These are phyloP conservation scores for Zygoascus flipseniorum DNA, from an alignment of 805 yeast species.

Conservation along the genomic window DNA sequence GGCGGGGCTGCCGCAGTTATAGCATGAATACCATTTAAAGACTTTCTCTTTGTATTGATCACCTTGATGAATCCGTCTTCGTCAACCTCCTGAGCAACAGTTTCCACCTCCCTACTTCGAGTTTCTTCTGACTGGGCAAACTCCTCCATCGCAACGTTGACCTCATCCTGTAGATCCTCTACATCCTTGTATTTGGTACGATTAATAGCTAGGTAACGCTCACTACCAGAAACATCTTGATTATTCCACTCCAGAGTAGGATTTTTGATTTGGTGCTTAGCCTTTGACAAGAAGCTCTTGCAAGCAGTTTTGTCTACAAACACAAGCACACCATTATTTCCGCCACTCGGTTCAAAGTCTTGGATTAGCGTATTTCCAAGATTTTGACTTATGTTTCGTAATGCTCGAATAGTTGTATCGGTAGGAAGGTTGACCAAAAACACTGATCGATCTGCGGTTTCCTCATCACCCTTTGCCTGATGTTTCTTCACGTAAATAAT, in stretches of 20 bases:
- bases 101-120: constrained; percentile 17
- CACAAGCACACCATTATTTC: constrained; percentile 52
- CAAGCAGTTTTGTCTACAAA: constrained; percentile 66
- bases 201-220: constrained; percentile 31
- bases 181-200: constrained; percentile 33
- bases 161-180: constrained; percentile 44
- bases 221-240: constrained; percentile 35
- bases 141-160: constrained; percentile 51
- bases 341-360: constrained; percentile 24
- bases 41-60: constrained; percentile 78
- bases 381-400: constrained; percentile 48
- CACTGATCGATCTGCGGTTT: constrained; percentile 40
- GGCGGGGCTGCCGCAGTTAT: background rate
- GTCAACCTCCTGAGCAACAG: constrained; percentile 51
- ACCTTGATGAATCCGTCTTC: constrained; percentile 93
- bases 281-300: constrained; percentile 53
- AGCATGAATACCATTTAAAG: constrained; percentile 52
- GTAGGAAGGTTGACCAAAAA: constrained; percentile 74
- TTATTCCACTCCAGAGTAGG: constrained; percentile 23
- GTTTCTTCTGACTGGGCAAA: constrained; percentile 66
- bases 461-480: constrained; percentile 4
- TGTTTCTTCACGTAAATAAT: constrained; percentile 16
- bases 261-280: constrained; percentile 40
- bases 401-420: constrained; percentile 40
- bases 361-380: constrained; percentile 38